Conservation (phyloP, 169 alveolate species). For the Eimeria acervulina region DNA sequence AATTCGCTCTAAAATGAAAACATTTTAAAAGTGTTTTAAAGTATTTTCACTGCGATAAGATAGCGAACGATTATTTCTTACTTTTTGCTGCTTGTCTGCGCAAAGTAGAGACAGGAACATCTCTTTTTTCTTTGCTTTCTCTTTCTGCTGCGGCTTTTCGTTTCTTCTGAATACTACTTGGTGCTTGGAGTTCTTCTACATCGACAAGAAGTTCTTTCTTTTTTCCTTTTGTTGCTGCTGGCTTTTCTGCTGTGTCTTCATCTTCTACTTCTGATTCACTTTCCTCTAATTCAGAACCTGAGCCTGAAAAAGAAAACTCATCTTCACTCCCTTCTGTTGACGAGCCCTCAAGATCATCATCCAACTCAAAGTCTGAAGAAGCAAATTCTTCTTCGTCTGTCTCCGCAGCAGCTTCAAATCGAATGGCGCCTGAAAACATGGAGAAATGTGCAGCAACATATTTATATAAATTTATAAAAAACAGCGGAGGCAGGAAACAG, state of each 20-base stretch:
- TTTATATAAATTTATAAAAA: neutral
- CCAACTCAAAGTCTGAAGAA: slow-evolving; percentile 2
- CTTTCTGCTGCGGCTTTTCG: neutral
- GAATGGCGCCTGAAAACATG: slow-evolving; percentile 5
- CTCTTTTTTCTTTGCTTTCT: neutral
- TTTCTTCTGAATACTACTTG: neutral
- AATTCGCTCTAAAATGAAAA: neutral
- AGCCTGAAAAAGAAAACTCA: slow-evolving; percentile 17
- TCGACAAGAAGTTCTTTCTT: neutral
- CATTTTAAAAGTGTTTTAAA: neutral
- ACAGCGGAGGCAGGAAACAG: neutral
- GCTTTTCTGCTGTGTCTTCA: neutral
- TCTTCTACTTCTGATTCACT: neutral
- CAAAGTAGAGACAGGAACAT: slow-evolving; percentile 25
- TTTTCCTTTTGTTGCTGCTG: neutral
- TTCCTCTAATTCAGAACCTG: neutral
- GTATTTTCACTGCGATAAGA: no score
- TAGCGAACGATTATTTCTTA: neutral
- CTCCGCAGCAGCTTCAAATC: slow-evolving; percentile 38
- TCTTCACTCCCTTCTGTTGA: neutral
- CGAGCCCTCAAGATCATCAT: neutral
- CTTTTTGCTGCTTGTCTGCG: slow-evolving; percentile 60
- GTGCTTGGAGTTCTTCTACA: neutral
- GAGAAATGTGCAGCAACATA: neutral
- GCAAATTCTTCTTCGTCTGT: neutral